Conservation (phyloP, 768 basidiomycete species). For the Suillus paluster region DNA sequence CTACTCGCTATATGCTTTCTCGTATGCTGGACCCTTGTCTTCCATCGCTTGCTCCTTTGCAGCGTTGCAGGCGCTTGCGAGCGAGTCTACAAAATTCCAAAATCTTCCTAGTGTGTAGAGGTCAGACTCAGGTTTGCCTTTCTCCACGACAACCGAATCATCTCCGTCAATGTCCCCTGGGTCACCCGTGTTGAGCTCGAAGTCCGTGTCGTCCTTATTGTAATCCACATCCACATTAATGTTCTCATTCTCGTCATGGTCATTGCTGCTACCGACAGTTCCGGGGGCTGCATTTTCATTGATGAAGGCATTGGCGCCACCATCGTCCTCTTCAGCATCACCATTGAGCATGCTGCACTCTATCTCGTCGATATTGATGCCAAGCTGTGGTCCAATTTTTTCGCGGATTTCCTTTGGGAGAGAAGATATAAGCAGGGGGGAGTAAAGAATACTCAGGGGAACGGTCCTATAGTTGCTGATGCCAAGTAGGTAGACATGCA, state of each 20-base stretch:
- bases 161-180: not conserved
- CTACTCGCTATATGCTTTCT: not conserved
- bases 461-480: not conserved
- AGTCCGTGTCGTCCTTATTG: no score
- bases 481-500: slow-evolving; percentile 9
- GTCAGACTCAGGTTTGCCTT: not conserved
- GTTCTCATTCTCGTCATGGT: no score
- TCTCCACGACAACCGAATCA: not conserved
- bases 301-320: no score
- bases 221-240: no score
- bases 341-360: not conserved
- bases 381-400: not conserved
- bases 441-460: slow-evolving; percentile 2
- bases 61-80: not conserved
- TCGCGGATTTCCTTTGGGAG: slow-evolving; percentile 3
- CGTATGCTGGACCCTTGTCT: not conserved
- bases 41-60: not conserved
- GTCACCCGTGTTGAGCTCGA: no score
- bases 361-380: slow-evolving; percentile 6
- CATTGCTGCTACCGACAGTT: no score
- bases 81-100: not conserved
- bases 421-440: not conserved
- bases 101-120: not conserved
- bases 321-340: no score
- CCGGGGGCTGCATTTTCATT: no score